A percentile compares a stretch with the other conserved stretches of the same genome.
These are phyloP conservation scores for Coemansia sp. DNA, from an alignment of 192 early-diverging fungal species.

Conservation along the genomic window DNA sequence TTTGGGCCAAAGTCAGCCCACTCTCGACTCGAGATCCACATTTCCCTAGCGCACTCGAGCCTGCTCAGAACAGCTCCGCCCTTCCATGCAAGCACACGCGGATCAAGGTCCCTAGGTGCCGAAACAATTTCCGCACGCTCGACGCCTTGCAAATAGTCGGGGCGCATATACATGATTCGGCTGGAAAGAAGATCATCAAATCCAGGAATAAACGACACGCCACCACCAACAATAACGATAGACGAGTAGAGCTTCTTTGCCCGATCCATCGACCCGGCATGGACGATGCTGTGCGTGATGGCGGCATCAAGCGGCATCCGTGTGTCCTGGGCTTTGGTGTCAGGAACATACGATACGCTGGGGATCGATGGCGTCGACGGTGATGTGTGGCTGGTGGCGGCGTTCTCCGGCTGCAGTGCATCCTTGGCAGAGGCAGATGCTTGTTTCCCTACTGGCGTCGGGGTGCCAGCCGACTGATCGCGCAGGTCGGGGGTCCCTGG, in stretches of 20 bases:
- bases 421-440: conserved; percentile 6
- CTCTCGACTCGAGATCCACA: conserved; percentile 74
- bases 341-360: conserved; percentile 28
- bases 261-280: conserved; percentile 67
- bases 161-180: conserved; percentile 35
- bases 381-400: conserved; percentile 2
- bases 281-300: conserved; percentile 68
- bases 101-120: conserved; percentile 81
- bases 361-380: conserved; percentile 17
- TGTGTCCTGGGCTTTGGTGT: conserved; percentile 32
- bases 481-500: conserved; percentile 24
- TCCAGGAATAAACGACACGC: conserved; percentile 65
- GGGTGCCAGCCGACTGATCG: conserved; percentile 1
- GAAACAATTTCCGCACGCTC: conserved; percentile 71
- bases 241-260: conserved; percentile 71
- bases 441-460: not conserved
- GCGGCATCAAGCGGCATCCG: conserved; percentile 65
- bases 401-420: conserved; percentile 1
- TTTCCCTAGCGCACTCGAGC: conserved; percentile 73
- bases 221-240: conserved; percentile 85
- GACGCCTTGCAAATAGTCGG: conserved; percentile 30
- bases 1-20: conserved; percentile 73
- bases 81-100: conserved; percentile 83
- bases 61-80: conserved; percentile 77
- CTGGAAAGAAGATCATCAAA: conserved; percentile 52